A percentile compares a stretch with the other conserved stretches of the same genome.
Conservation (phyloP, 257 asterid species). For the Solanum chiquidenum region DNA sequence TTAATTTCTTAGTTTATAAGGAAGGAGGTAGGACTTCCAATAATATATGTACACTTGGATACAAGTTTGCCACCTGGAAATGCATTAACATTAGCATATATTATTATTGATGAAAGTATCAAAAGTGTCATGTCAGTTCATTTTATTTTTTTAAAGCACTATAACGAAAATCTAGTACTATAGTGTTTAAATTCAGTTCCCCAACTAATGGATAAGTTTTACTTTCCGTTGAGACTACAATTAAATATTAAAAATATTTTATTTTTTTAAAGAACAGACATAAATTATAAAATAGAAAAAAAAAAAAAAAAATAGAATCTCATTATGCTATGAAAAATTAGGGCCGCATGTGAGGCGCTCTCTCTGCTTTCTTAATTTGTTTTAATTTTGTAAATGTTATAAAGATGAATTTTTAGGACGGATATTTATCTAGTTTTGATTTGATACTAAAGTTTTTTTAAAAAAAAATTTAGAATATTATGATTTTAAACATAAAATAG, state of each 20-base stretch:
- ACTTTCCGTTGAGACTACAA: neutral
- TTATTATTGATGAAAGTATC: neutral
- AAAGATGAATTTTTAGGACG: too few relatives aligned
- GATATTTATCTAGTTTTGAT: too few relatives aligned
- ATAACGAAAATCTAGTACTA: neutral
- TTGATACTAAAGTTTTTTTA: too few relatives aligned
- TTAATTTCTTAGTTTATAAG: constrained; percentile 52
- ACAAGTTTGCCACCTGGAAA: constrained; percentile 6
- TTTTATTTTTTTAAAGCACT: neutral
- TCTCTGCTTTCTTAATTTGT: neutral
- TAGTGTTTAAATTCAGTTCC: neutral
- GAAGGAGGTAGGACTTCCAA: constrained; percentile 4
- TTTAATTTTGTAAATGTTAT: neutral
- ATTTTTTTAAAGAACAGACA: neutral
- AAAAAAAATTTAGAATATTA: too few relatives aligned
- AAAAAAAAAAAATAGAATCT: too few relatives aligned
- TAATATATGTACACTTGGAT: neutral
- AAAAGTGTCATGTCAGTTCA: neutral
- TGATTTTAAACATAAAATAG: too few relatives aligned
- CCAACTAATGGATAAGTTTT: neutral
- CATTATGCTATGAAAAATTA: neutral
- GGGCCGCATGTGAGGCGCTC: neutral
- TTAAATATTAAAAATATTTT: too few relatives aligned
- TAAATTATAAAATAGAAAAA: too few relatives aligned
- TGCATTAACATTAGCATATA: neutral